These are phyloP conservation scores for Salix caprea DNA, from an alignment of 345 rosid species.

Conservation along the genomic window DNA sequence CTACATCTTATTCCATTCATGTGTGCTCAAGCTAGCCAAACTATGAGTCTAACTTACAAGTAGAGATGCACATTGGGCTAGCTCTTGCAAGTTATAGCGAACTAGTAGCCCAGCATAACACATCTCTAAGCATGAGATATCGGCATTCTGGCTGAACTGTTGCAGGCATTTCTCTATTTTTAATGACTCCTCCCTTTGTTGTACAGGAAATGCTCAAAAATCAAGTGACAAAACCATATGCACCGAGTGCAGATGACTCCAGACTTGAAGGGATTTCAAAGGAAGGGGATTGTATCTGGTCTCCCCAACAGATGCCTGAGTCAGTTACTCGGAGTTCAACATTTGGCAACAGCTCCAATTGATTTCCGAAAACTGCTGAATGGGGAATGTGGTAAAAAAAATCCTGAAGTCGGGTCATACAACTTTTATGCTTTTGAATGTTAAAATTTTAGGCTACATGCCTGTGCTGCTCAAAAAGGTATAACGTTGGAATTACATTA, in stretches of 20 bases:
- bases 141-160: background rate
- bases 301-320: slow-evolving; percentile 52
- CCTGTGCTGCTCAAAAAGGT: background rate
- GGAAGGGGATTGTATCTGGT: slow-evolving; percentile 43
- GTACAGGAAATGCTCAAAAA: slow-evolving; percentile 66
- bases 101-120: background rate
- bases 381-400: background rate
- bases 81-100: background rate
- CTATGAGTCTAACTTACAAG: background rate
- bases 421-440: background rate
- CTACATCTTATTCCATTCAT: background rate
- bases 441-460: background rate
- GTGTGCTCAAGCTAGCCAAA: too few species aligned
- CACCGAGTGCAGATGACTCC: slow-evolving; percentile 40
- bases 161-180: background rate
- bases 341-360: slow-evolving; percentile 51
- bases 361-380: background rate
- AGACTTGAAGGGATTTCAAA: slow-evolving; percentile 41
- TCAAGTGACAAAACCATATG: slow-evolving; percentile 79
- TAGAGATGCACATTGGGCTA: background rate
- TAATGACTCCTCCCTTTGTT: background rate
- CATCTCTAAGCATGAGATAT: background rate
- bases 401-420: background rate
- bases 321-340: slow-evolving; percentile 47
- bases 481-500: background rate